Percentiles rank a stretch among this genome's conserved stretches.
Evolutionary conservation across 1,139 yeast species (phyloP).

Genomic region (Yarrowia galli): DNA sequence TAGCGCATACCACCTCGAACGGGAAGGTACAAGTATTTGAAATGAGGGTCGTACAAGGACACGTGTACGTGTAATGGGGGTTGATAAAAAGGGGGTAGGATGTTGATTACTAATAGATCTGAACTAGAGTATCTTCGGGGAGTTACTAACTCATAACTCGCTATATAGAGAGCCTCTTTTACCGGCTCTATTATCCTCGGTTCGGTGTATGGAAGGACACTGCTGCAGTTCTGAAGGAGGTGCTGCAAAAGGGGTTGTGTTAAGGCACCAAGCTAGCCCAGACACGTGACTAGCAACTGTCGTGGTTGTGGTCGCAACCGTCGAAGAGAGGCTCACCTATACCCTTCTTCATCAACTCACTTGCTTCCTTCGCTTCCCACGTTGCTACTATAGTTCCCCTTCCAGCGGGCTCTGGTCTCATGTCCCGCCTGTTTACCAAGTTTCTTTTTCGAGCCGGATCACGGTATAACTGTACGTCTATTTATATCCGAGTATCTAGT

Average conservation of each 20-base stretch:
- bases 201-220: neutral
- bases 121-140: too few species aligned
- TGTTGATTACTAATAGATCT: too few species aligned
- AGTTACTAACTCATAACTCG: too few species aligned
- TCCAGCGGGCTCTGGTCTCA: too few species aligned
- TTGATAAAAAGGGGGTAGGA: neutral
- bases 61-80: neutral
- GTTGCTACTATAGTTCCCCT: too few species aligned
- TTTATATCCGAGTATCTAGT: conserved; percentile 10
- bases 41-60: neutral
- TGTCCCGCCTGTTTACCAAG: neutral
- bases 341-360: too few species aligned
- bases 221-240: neutral
- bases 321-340: too few species aligned
- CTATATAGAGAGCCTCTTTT: neutral
- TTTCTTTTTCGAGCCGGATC: conserved; percentile 7
- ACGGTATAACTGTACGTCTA: conserved; percentile 16
- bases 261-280: too few species aligned
- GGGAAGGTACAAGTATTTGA: neutral
- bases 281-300: neutral
- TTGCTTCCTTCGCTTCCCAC: neutral
- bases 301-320: too few species aligned
- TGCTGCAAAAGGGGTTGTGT: neutral
- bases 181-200: neutral
- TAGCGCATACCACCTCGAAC: neutral